Percentiles rank a stretch among this genome's conserved stretches.
Evolutionary conservation across 2,329 filamentous ascomycete species (phyloP).

Genomic region (Orbilia ellipsospora): DNA sequence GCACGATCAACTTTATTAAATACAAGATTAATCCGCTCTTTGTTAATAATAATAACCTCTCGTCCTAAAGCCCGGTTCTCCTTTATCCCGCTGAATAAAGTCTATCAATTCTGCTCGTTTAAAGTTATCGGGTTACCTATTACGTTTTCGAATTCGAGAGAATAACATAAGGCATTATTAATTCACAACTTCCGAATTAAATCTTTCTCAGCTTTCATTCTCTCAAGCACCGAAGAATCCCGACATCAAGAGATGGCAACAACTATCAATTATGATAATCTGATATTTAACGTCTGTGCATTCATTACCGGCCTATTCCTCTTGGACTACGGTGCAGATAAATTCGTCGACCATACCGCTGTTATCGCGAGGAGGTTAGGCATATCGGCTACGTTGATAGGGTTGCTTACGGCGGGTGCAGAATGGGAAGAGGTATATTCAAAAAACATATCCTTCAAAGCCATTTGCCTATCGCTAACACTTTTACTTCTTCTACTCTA

Average conservation of each 20-base stretch:
- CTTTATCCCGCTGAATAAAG: slow-evolving; percentile 9
- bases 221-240: background rate
- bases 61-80: background rate
- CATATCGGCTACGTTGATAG: slow-evolving; percentile 66
- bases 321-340: slow-evolving; percentile 68
- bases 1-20: slow-evolving; percentile 1
- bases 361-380: slow-evolving; percentile 64
- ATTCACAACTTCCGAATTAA: background rate
- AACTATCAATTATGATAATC: slow-evolving; percentile 61
- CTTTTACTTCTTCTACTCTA: slow-evolving; percentile 56
- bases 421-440: slow-evolving; percentile 69
- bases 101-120: slow-evolving; percentile 24
- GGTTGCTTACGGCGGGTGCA: slow-evolving; percentile 67
- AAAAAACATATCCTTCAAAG: background rate
- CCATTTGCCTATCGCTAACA: background rate
- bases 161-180: background rate
- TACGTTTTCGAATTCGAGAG: background rate
- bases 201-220: background rate
- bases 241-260: slow-evolving; percentile 60
- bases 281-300: slow-evolving; percentile 63
- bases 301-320: slow-evolving; percentile 66
- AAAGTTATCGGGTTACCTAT: background rate
- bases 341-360: slow-evolving; percentile 68
- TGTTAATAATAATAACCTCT: background rate
- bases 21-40: slow-evolving; percentile 12